A percentile compares a stretch with the other conserved stretches of the same genome.
Conservation (phyloP, 2,329 filamentous ascomycete genomes). For the Nannizziopsis barbatae region DNA sequence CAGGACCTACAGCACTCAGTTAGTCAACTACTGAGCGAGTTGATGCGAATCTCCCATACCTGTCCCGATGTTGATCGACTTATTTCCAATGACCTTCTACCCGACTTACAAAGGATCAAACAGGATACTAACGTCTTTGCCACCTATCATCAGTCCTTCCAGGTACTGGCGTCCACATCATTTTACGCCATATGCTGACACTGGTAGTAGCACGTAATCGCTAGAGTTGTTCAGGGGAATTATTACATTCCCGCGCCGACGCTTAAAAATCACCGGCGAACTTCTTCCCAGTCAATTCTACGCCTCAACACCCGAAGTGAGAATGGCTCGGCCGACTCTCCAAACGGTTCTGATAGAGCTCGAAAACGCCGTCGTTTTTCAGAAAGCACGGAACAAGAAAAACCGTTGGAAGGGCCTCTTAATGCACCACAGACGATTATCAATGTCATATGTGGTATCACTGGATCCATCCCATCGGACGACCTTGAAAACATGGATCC, state of each 20-base stretch:
- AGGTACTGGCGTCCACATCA: slow-evolving; percentile 19
- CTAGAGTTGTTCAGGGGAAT: slow-evolving; percentile 13
- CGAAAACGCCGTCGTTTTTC: slow-evolving; percentile 29
- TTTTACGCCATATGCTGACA: slow-evolving; percentile 4
- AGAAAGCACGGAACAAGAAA: slow-evolving; percentile 23
- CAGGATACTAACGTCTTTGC: slow-evolving; percentile 16
- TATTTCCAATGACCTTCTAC: slow-evolving; percentile 22
- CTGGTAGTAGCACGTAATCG: slow-evolving; percentile 17
- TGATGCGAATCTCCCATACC: slow-evolving; percentile 17
- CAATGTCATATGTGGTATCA: slow-evolving; percentile 22
- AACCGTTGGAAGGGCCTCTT: slow-evolving; percentile 19
- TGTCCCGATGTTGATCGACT: slow-evolving; percentile 18
- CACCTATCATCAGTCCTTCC: slow-evolving; percentile 23
- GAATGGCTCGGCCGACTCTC: background rate
- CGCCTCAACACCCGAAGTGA: background rate
- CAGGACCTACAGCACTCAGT: slow-evolving; percentile 24
- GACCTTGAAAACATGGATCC: slow-evolving; percentile 34
- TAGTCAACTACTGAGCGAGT: slow-evolving; percentile 22
- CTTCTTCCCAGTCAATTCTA: slow-evolving; percentile 4
- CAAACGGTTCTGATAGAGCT: slow-evolving; percentile 16
- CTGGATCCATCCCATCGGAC: slow-evolving; percentile 27
- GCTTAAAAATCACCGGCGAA: slow-evolving; percentile 9
- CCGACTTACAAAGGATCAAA: slow-evolving; percentile 20
- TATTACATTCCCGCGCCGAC: slow-evolving; percentile 8
- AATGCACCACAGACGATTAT: slow-evolving; percentile 26